A percentile compares a stretch with the other conserved stretches of the same genome.
phyloP scores from a whole-genome alignment of 805 yeast species.

The Nakazawaea wyomingensis region DNA sequence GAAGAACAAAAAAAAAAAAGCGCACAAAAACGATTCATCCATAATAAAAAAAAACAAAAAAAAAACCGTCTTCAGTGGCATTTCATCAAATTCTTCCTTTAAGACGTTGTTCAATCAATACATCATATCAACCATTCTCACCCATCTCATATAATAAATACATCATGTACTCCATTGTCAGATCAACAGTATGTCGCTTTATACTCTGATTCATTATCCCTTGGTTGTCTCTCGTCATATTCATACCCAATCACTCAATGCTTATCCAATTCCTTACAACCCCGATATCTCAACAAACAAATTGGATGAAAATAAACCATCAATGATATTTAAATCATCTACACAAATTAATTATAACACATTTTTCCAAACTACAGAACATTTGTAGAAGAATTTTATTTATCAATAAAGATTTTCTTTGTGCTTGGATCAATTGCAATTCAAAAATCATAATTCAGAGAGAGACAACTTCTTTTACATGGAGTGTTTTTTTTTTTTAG shows the following conservation, averaged over 20 bases:
- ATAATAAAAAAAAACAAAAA: background rate
- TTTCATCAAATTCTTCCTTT: too few species aligned
- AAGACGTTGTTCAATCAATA: background rate
- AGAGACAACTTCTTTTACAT: too few species aligned
- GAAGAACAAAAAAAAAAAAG: background rate
- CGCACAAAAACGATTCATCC: too few species aligned
- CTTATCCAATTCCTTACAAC: background rate
- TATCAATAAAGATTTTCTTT: too few species aligned
- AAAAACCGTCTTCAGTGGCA: too few species aligned
- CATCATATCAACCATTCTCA: background rate
- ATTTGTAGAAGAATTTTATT: too few species aligned
- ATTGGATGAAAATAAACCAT: background rate
- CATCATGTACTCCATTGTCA: constrained; percentile 13
- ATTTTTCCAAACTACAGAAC: too few species aligned
- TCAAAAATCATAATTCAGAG: too few species aligned
- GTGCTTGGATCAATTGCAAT: too few species aligned
- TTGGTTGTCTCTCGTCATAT: background rate
- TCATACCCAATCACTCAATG: background rate
- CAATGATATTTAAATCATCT: constrained; percentile 8
- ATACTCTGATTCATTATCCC: background rate
- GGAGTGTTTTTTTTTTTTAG: too few species aligned
- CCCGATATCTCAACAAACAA: background rate
- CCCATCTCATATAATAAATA: background rate
- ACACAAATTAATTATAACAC: too few species aligned
- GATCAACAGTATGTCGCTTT: constrained; percentile 15